Evolutionary conservation across 495 filamentous ascomycete genomes (phyloP), one percentile per base, ranked within the genome.

Genomic region (Copromyces sp.): DNA sequence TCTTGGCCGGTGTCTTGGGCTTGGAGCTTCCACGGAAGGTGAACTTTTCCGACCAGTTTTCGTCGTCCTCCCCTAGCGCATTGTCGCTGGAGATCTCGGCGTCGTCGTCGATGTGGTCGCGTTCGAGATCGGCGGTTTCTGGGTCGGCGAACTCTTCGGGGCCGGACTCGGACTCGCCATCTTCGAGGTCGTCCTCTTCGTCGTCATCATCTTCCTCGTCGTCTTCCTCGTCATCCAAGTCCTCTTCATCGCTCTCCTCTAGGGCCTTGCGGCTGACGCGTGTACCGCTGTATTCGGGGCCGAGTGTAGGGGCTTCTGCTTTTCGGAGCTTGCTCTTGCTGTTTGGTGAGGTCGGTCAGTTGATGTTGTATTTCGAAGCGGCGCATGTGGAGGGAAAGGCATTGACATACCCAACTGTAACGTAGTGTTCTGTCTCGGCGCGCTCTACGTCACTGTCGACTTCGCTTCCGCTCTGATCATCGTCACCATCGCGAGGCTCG

Each of bases 281-380:
- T 5, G 91, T 86, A 12, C 95, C 95, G 53, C 87, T 84, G 79
- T 99, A 99, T 78, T 93, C 89, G 44, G 93, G 91, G 8, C 95
- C 95, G 0, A 93, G 86, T 24, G 80, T 80, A 69, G 85, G 82
- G 37, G 83, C 83, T 14, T 93, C 89, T 71, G 87, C 86, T 78
- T 94, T 92, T 72, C 93, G 90, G 61, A 98, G 87, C 78, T 92
- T 94, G 81, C 90, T 94, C 85, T 95, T 95, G 20, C 93, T 94
- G 75, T 39, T 69, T 4, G 61, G 94, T 94, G 20, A 92, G 93
- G 75, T 24, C 70, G 9, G 45, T 29, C 8, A 32, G 75, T 75
- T 73, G 75, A 68, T 65, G 47, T 37, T 12, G 24, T 8, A 9
- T 68, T 7, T 38, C 32, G 20, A 17, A 24, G 41, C 61, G 47